These are phyloP conservation scores for Kluyveromyces aestuarii DNA, from an alignment of 805 yeast species.

Conservation along the genomic window DNA sequence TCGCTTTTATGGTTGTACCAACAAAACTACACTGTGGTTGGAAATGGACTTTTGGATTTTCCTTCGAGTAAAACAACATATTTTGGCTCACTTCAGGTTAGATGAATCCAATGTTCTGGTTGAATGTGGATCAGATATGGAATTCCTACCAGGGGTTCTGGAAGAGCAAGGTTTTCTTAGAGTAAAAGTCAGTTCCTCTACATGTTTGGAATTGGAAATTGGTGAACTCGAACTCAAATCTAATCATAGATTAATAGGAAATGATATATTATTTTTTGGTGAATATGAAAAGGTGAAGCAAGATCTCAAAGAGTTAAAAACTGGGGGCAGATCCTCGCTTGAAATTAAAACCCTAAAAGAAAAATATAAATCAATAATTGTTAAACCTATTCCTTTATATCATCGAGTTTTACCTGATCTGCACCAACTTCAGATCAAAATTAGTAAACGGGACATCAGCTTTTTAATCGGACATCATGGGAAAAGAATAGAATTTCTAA, in stretches of 20 bases:
- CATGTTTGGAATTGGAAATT: background rate
- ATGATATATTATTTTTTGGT: background rate
- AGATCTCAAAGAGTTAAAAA: background rate
- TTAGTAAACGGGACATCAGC: slow-evolving; percentile 30
- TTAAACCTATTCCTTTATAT: background rate
- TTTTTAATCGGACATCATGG: slow-evolving; percentile 39
- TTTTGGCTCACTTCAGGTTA: background rate
- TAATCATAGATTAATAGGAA: background rate
- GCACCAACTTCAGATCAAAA: slow-evolving; percentile 1
- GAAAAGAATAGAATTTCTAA: slow-evolving; percentile 27
- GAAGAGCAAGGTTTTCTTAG: background rate
- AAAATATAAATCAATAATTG: background rate
- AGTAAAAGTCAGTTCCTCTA: background rate
- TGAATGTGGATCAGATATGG: background rate
- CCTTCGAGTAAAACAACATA: no score
- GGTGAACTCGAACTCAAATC: background rate
- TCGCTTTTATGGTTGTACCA: background rate
- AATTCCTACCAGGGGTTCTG: background rate
- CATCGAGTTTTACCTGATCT: background rate
- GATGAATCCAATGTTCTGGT: background rate
- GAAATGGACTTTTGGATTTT: background rate
- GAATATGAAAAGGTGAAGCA: no score
- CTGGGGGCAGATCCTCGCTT: background rate
- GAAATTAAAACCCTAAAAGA: background rate
- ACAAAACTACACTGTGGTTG: background rate